Evolutionary conservation across 805 yeast species (phyloP).

Genomic region (Zygoascus ofunaensis): DNA sequence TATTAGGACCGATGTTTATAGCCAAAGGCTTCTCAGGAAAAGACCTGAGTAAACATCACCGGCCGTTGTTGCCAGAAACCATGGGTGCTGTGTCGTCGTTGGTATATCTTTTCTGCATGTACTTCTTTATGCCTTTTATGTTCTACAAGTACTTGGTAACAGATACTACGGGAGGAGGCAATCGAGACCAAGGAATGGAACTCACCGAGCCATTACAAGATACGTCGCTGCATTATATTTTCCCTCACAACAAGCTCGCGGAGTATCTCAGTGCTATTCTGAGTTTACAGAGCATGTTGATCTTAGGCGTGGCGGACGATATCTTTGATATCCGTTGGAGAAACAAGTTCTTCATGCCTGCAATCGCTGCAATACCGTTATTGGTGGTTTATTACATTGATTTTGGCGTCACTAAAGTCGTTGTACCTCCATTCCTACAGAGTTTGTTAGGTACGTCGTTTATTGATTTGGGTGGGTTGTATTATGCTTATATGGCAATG

Average conservation of each 20-base stretch:
- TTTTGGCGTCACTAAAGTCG: slow-evolving; percentile 81
- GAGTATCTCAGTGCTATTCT: slow-evolving; percentile 79
- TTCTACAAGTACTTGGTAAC: slow-evolving; percentile 68
- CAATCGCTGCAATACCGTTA: slow-evolving; percentile 86
- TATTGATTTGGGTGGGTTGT: slow-evolving; percentile 71
- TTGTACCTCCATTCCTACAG: slow-evolving; percentile 62
- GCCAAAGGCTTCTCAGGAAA: slow-evolving; percentile 76
- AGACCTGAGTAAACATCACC: slow-evolving; percentile 70
- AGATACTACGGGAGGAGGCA: slow-evolving; percentile 50
- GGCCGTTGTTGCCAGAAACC: slow-evolving; percentile 76
- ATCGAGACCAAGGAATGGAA: slow-evolving; percentile 36
- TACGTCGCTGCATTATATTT: slow-evolving; percentile 24
- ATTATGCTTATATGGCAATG: slow-evolving; percentile 84
- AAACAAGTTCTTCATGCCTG: slow-evolving; percentile 92
- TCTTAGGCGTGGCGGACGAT: slow-evolving; percentile 89
- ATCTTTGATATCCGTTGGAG: slow-evolving; percentile 95
- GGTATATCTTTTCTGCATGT: slow-evolving; percentile 70
- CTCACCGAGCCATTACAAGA: slow-evolving; percentile 11
- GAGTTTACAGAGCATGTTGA: slow-evolving; percentile 72
- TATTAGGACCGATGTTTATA: slow-evolving; percentile 55
- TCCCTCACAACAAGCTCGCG: slow-evolving; percentile 76
- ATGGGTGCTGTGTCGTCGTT: slow-evolving; percentile 86
- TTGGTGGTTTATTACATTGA: slow-evolving; percentile 87
- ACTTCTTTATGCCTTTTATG: slow-evolving; percentile 78
- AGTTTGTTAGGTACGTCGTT: slow-evolving; percentile 25